Evolutionary conservation across 2,329 filamentous ascomycete species (phyloP).

Genomic region (Camptophora hylomeconis): DNA sequence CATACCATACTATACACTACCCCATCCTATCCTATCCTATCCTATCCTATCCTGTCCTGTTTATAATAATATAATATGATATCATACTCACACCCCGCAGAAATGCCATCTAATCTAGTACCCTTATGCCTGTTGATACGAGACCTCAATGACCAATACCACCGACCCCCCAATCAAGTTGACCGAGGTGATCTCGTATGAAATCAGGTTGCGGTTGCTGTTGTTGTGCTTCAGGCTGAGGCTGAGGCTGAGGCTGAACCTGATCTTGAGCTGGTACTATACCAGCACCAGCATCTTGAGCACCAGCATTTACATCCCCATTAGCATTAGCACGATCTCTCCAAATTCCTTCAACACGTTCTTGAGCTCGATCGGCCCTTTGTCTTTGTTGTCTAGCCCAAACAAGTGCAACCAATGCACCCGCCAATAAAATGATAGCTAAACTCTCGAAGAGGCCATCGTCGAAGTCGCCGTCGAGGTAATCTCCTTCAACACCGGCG

Average conservation of each 20-base stretch:
- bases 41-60: no score
- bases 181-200: no score
- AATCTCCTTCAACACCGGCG: conserved; percentile 18
- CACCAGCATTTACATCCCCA: conserved; percentile 4
- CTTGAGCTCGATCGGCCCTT: conserved; percentile 34
- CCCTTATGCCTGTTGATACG: no score
- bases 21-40: no score
- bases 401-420: conserved; percentile 61
- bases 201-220: no score
- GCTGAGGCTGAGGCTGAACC: conserved; percentile 19
- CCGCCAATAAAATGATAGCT: conserved; percentile 66
- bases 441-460: conserved; percentile 75
- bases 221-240: conserved; percentile 12
- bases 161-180: no score
- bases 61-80: no score
- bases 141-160: no score
- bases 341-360: no score
- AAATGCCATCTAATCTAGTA: no score
- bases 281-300: conserved; percentile 17
- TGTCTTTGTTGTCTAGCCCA: conserved; percentile 68
- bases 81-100: no score
- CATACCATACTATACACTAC: no score
- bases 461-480: conserved; percentile 43
- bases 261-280: conserved; percentile 21
- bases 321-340: conserved; percentile 12